These are phyloP conservation scores for Aquilaria sinensis DNA, from an alignment of 345 rosid genomes.

Conservation along the genomic window DNA sequence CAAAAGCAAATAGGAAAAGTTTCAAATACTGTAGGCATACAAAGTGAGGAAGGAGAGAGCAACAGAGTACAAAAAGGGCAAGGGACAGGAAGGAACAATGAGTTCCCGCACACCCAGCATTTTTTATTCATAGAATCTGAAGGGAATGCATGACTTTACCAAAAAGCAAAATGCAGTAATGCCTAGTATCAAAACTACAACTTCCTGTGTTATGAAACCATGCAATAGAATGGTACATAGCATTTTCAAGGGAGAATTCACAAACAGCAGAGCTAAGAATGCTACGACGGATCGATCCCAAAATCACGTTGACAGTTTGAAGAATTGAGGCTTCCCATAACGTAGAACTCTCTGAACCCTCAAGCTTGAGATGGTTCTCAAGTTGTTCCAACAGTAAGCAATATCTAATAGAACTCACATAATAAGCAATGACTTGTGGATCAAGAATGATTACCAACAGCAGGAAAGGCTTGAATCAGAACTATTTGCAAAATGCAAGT, in stretches of 20 bases:
- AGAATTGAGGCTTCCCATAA: background rate
- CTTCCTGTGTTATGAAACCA: too few species aligned
- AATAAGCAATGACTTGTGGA: background rate
- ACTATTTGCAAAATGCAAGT: too few species aligned
- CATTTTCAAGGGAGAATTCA: too few species aligned
- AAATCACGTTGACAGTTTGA: background rate
- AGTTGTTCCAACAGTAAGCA: background rate
- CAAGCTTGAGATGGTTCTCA: background rate
- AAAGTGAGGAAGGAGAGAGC: background rate
- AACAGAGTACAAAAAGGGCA: background rate
- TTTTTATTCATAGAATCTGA: too few species aligned
- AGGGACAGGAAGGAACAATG: background rate
- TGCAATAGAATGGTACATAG: too few species aligned
- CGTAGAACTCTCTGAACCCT: background rate
- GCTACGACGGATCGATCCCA: too few species aligned
- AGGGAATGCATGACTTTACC: too few species aligned
- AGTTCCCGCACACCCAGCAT: too few species aligned
- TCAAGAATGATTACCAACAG: background rate
- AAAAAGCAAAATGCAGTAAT: too few species aligned
- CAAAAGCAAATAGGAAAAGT: slow-evolving; percentile 1
- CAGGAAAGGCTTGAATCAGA: too few species aligned
- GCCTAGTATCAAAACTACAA: too few species aligned
- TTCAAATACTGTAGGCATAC: slow-evolving; percentile 1
- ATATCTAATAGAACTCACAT: background rate
- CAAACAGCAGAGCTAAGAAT: too few species aligned